phyloP scores from a whole-genome alignment of 148 eudicot genomes.

The Rhododendron mucronatum region DNA sequence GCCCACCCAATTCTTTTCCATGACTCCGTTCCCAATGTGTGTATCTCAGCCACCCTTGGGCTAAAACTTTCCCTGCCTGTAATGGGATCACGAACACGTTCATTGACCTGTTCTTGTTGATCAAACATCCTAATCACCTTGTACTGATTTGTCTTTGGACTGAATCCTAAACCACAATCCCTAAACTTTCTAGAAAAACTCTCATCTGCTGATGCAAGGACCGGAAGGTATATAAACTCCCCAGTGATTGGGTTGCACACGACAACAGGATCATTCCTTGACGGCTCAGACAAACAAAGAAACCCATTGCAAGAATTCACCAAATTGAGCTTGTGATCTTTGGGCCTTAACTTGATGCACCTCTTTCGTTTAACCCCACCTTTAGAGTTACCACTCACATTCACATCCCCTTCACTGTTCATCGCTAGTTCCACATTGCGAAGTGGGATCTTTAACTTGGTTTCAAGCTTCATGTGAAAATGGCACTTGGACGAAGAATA shows the following conservation, averaged over 20 bases:
- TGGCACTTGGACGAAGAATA: neutral
- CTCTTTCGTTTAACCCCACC: neutral
- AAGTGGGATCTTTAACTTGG: constrained; percentile 13
- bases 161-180: constrained; percentile 17
- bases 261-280: neutral
- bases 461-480: constrained; percentile 4
- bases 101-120: neutral
- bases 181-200: no score
- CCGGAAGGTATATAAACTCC: constrained; percentile 17
- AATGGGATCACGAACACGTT: neutral
- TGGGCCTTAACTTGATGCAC: constrained; percentile 1
- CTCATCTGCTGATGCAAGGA: neutral
- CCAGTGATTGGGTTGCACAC: constrained; percentile 30
- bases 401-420: neutral
- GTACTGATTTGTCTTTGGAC: constrained; percentile 10
- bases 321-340: neutral
- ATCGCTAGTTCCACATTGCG: neutral
- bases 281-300: constrained; percentile 7
- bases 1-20: constrained; percentile 6
- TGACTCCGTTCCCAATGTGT: constrained; percentile 6
- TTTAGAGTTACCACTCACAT: neutral
- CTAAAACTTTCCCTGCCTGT: neutral
- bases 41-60: constrained; percentile 5
- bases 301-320: constrained; percentile 20
- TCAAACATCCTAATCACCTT: constrained; percentile 14